Conservation (phyloP, 2,329 filamentous ascomycete genomes). For the Metarhizium rileyi region DNA sequence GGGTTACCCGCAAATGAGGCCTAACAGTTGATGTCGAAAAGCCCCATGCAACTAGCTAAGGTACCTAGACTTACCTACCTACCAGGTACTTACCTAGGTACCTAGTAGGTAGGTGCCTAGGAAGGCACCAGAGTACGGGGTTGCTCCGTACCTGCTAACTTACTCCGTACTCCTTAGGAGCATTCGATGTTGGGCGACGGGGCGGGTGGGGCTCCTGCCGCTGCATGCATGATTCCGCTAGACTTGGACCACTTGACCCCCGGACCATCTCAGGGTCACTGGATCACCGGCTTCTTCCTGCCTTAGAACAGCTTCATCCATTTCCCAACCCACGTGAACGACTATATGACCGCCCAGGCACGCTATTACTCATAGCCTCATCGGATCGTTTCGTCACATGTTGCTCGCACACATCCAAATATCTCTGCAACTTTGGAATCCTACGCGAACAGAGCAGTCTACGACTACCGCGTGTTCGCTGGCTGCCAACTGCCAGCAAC, state of each 20-base stretch:
- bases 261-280: not conserved
- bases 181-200: too few species aligned
- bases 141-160: too few species aligned
- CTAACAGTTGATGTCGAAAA: too few species aligned
- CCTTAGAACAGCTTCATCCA: not conserved
- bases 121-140: too few species aligned
- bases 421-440: not conserved
- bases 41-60: too few species aligned
- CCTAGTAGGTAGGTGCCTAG: too few species aligned
- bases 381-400: not conserved
- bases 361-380: not conserved
- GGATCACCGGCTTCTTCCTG: not conserved
- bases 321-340: constrained; percentile 1
- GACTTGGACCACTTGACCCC: not conserved
- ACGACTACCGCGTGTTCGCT: not conserved
- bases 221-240: too few species aligned
- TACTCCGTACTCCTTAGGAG: too few species aligned
- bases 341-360: not conserved
- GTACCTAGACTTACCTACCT: too few species aligned
- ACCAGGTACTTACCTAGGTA: too few species aligned
- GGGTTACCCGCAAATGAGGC: too few species aligned
- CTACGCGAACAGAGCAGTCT: not conserved
- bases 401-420: not conserved
- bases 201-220: not conserved
- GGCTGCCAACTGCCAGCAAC: too few species aligned